Evolutionary conservation across 2,329 filamentous ascomycete species (phyloP), one percentile per base, ranked within the genome.

Genomic region (Emmonsia crescens): DNA sequence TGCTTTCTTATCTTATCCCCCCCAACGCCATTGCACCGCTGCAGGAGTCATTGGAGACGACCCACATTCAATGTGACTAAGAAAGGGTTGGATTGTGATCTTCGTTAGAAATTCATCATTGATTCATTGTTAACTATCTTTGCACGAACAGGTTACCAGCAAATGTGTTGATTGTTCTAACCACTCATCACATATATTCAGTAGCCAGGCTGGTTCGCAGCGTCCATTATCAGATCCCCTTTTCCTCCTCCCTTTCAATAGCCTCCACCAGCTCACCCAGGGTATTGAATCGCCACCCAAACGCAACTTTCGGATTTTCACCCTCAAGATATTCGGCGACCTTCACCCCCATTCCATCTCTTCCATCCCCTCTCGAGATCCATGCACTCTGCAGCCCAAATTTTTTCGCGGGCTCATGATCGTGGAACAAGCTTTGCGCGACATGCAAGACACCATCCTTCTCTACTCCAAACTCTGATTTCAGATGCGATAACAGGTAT

Each of bases 361-460:
- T 63, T 40, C 60, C 60, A 29, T 61, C 63, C 76, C 81, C 0
- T 78, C 85, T 74, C 61, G 80, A 80, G 67, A 90, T 89, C 86
- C 86, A 91, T 21, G 81, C 82, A 61, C 81, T 85, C 65, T 77
- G 78, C 44, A 90, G 70, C 1, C 83, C 85, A 21, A 85, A 67
- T 68, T 82, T 71, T 72, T 82, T 82, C 2, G 85, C 84, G 0
- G 88, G 85, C 4, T 82, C 79, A 72, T 89, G 86, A 67, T 91
- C 88, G 65, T 86, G 83, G 44, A 78, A 80, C 70, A 89, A 73
- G 64, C 85, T 87, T 73, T 88, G 82, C 59, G 88, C 88, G 0
- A 87, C 86, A 70, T 89, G 86, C 65, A 89, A 69, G 52, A 91
- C 76, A 64, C 84, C 76, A 0, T 75, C 74, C 66, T 82, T 83